Evolutionary conservation across 148 eudicot species (phyloP).

Genomic region (Fagopyrum tataricum): DNA sequence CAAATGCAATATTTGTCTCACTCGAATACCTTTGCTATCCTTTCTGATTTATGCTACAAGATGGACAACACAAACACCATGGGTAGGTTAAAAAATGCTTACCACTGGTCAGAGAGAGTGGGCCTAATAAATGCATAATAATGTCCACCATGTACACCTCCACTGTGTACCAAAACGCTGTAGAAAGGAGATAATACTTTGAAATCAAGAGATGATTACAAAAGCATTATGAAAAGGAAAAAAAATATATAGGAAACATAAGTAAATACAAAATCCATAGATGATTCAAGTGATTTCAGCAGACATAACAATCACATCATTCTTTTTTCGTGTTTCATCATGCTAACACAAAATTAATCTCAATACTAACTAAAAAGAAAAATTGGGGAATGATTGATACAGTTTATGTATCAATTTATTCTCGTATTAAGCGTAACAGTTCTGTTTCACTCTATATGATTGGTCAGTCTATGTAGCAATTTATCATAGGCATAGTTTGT

Average conservation of each 20-base stretch:
- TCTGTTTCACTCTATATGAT: neutral
- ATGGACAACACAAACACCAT: neutral
- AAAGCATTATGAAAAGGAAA: neutral
- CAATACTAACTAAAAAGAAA: neutral
- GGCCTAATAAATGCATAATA: conserved; percentile 93
- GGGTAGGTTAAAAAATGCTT: conserved; percentile 13
- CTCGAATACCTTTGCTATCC: neutral
- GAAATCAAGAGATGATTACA: neutral
- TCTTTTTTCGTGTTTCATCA: neutral
- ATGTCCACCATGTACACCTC: conserved; percentile 91
- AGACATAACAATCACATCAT: neutral
- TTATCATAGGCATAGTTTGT: neutral
- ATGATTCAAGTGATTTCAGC: conserved; percentile 1
- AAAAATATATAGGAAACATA: neutral
- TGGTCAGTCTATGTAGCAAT: neutral
- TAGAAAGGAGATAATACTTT: neutral
- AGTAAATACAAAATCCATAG: neutral
- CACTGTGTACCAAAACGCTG: conserved; percentile 96
- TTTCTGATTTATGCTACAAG: neutral
- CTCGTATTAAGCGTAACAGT: neutral
- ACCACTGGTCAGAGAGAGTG: conserved; percentile 88
- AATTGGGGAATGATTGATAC: neutral
- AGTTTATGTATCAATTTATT: neutral
- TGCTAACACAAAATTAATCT: neutral
- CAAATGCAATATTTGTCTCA: neutral